Conservation (phyloP, 768 basidiomycete genomes). For the Auriscalpium vulgare region DNA sequence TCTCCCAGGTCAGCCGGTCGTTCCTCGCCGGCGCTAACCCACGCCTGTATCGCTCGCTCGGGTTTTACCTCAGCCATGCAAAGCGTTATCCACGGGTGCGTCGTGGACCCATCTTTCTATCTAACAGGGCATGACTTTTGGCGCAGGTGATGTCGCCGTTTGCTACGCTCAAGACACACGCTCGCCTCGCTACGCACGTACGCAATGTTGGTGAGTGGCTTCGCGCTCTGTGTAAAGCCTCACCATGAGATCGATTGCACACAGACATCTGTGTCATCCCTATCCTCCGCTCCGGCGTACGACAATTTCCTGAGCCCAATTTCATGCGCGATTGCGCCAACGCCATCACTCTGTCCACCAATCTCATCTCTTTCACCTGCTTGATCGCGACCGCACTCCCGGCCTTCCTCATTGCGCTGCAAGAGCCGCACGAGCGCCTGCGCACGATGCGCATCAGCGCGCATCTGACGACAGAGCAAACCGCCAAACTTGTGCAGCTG, state of each 20-base stretch:
- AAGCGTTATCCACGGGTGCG: conserved; percentile 49
- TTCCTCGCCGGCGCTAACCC: conserved; percentile 61
- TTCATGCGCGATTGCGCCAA: conserved; percentile 48
- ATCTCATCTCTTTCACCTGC: conserved; percentile 52
- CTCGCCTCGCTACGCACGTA: conserved; percentile 48
- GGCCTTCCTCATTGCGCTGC: conserved; percentile 40
- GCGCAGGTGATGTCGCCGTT: conserved; percentile 52
- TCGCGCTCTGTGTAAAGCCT: no score
- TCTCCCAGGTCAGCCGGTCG: conserved; percentile 56
- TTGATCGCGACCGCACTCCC: conserved; percentile 36
- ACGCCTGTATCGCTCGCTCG: conserved; percentile 49
- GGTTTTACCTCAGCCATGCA: conserved; percentile 46
- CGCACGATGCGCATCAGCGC: conserved; percentile 42
- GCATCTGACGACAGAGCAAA: conserved; percentile 44
- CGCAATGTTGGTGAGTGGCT: conserved; percentile 43
- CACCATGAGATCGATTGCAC: neutral
- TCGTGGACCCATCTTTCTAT: conserved; percentile 1
- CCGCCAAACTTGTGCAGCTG: conserved; percentile 33
- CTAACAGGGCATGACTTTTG: neutral
- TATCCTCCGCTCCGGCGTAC: conserved; percentile 23
- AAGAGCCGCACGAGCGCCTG: conserved; percentile 34
- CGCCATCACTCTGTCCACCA: conserved; percentile 41
- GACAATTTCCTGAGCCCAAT: conserved; percentile 23
- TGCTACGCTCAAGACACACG: conserved; percentile 43
- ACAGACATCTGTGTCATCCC: conserved; percentile 46